Evolutionary conservation across 306 rosid genomes (phyloP).

Genomic region (Ormosia semicastrata): DNA sequence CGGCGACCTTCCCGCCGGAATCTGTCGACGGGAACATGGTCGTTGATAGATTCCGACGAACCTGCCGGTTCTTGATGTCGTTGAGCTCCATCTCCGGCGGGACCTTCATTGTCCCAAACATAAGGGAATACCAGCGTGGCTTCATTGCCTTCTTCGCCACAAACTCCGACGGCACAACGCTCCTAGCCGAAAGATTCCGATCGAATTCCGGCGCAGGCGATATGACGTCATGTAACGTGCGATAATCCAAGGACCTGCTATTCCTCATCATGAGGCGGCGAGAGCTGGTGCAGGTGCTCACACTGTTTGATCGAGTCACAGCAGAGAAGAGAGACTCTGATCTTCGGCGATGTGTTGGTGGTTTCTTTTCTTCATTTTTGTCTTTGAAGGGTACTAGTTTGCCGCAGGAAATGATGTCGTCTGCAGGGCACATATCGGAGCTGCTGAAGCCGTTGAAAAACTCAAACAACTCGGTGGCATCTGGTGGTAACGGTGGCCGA

Average conservation of each 20-base stretch:
- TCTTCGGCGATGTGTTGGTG: conserved; percentile 23
- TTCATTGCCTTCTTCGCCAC: conserved; percentile 37
- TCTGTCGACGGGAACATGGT: conserved; percentile 36
- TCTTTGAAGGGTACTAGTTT: conserved; percentile 47
- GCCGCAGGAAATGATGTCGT: conserved; percentile 68
- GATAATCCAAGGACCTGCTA: conserved; percentile 60
- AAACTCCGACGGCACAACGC: conserved; percentile 21
- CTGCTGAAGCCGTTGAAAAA: conserved; percentile 51
- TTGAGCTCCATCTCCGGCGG: conserved; percentile 83
- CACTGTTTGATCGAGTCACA: conserved; percentile 51
- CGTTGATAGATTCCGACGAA: conserved; percentile 48
- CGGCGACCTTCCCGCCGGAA: conserved; percentile 18
- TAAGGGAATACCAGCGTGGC: conserved; percentile 64
- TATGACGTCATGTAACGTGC: conserved; percentile 26
- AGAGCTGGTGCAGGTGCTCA: conserved; percentile 19
- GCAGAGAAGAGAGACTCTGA: conserved; percentile 56
- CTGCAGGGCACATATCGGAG: conserved; percentile 61
- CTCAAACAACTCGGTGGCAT: conserved; percentile 43
- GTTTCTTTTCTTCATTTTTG: background rate
- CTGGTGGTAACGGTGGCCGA: conserved; percentile 33
- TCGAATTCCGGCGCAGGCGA: conserved; percentile 39
- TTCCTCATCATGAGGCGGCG: conserved; percentile 40
- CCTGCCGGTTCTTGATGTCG: conserved; percentile 71
- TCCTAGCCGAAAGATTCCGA: conserved; percentile 38
- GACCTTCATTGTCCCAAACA: conserved; percentile 68